Base-by-base conservation (phyloP, 2,329 filamentous ascomycete species). In the Didymella pinodella region DNA sequence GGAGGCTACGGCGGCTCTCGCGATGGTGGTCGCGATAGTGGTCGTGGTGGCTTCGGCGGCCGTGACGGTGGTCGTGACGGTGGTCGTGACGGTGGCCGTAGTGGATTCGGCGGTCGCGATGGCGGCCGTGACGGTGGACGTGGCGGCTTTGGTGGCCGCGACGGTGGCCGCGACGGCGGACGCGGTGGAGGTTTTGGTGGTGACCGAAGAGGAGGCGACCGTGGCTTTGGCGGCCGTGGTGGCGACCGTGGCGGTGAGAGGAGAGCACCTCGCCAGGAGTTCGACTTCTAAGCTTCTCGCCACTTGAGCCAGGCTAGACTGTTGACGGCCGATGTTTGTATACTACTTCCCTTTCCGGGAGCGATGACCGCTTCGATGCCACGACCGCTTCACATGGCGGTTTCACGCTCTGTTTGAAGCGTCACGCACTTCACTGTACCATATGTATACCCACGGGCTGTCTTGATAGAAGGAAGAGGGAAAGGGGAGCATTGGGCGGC, bases 111-210 rank as follows among this genome's bases (percentile, higher is more conserved):
- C 22, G 49, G 47, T 44, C 46, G 56, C 26, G 49, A 34, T 49
- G 49, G 31, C 31, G 31, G 38, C 38, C 18, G 61, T 16, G 61
- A 63, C 34, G 61, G 56, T n/a, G 53, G 54, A 16, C 46, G 55
- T 18, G 53, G 63, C 22, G 57, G 57, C 40, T 61, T 63, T 18
- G 50, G 58, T 22, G 64, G 66, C 48, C 64, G 66, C 41, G 69
- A 54, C n/a, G 50, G 58, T 22, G 64, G 66, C 48, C 64, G 66
- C 41, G 69, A 54, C n/a, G 32, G 68, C 67, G 59, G 63, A 26
- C 64, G 61, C 14, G 62, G 61, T 32, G 61, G 61, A 25, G 46
- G 64, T 10, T 55, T 55, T 8, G 47, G 53, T 11, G 31, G 47
- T 18, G 46, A 50, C 18, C 46, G 53, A 22, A 45, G 53, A 44